phyloP scores from a whole-genome alignment of 352 stramenopile genomes.

The Globisporangium paddicum region DNA sequence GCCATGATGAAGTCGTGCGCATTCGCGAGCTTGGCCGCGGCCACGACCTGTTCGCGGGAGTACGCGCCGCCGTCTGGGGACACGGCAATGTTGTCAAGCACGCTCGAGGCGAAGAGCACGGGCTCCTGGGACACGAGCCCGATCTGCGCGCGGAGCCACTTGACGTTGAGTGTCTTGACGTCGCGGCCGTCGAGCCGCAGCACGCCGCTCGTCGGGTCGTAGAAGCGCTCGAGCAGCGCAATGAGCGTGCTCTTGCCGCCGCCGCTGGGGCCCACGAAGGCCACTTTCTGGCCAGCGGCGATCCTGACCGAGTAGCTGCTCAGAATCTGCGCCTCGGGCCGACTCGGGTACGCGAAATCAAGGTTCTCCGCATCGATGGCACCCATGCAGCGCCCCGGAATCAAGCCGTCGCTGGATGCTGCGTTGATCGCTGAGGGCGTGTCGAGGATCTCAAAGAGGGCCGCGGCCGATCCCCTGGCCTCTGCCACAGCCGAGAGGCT shows the following conservation, averaged over 20 bases:
- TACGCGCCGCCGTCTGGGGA: too few species aligned
- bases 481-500: conserved; percentile 46
- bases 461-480: conserved; percentile 34
- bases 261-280: conserved; percentile 28
- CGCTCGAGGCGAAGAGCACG: conserved; percentile 87
- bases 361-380: conserved; percentile 43
- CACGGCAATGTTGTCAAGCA: conserved; percentile 86
- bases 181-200: conserved; percentile 81
- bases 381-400: conserved; percentile 22
- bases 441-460: conserved; percentile 45
- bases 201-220: conserved; percentile 65
- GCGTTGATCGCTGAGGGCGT: conserved; percentile 44
- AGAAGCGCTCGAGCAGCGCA: conserved; percentile 83
- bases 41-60: neutral
- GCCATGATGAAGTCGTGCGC: conserved; percentile 53
- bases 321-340: conserved; percentile 32
- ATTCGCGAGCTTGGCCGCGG: conserved; percentile 20
- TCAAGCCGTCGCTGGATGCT: conserved; percentile 17
- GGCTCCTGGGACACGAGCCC: conserved; percentile 82
- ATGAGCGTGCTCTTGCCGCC: conserved; percentile 41
- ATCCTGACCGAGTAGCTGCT: conserved; percentile 27
- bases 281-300: conserved; percentile 20
- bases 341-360: conserved; percentile 66
- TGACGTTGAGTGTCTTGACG: conserved; percentile 75
- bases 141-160: conserved; percentile 57